Base-by-base conservation (phyloP, 2,329 filamentous ascomycete species). In the Penicillium polonicum region DNA sequence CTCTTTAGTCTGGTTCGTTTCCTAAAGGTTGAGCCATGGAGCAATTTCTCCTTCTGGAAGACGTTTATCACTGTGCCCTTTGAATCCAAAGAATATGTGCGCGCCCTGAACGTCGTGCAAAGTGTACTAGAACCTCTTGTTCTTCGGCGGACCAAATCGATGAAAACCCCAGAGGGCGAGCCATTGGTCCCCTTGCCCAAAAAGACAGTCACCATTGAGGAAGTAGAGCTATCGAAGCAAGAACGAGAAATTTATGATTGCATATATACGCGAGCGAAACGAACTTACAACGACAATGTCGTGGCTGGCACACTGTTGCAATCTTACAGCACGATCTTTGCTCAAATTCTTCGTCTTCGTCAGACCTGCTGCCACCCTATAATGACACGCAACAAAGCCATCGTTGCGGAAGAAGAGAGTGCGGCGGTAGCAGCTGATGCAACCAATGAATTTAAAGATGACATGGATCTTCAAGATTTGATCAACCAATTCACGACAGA, bases 41-140 rank as follows among this genome's bases (percentile, higher is more conserved):
- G 89, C 69, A 97, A 97, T 73, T 99, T 99, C 74, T 96, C 92
- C 0, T 99, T 96, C 77, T 99, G 94, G 94, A 92, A 92, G 72
- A 97, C 94, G 0, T 99, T 99, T 72, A 97, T 99, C 70, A 99
- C 94, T 0, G 88, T 96, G 1, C 94, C 94, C 0, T 99, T 99
- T 63, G 94, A 99, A 73, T 93, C 91, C 0, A 94, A 94, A 65
- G 90, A 99, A 62, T 97, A 96, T 70, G 86, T 97, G 65, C 88
- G 92, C 5, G 94, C 94, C 0, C 81, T 99, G 8, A 94, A 97
- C 70, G 94, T 99, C 2, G 94, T 99, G 2, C 94, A 99, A 72
- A 99, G 93, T 0, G 93, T 99, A 0, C 78, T 99, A 5, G 94
- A 99, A 71, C 94, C 94, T 8, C 79, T 99, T n/a, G 94, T 99